phyloP scores from a whole-genome alignment of 495 filamentous ascomycete genomes.

The Tuber umbilicatum region DNA sequence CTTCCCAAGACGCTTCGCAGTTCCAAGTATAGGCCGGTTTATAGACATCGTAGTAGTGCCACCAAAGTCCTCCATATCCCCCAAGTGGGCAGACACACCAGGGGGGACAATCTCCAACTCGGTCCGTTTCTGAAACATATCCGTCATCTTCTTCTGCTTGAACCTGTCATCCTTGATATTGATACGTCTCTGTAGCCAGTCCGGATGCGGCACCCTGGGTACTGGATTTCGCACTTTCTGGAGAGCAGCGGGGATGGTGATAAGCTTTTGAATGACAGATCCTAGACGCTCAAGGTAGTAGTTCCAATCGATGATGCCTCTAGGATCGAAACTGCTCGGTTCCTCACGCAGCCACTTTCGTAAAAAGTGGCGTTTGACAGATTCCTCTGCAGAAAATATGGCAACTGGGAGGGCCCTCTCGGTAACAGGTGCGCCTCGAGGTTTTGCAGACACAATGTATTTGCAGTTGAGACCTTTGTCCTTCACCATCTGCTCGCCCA shows the following conservation, averaged over 20 bases:
- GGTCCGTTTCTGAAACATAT: constrained; percentile 68
- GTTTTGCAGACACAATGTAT: constrained; percentile 89
- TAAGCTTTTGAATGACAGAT: constrained; percentile 95
- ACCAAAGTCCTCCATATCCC: constrained; percentile 84
- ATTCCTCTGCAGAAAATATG: constrained; percentile 89
- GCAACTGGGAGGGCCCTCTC: constrained; percentile 90
- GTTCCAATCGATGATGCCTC: constrained; percentile 84
- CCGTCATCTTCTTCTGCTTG: constrained; percentile 98
- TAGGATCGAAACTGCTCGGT: constrained; percentile 83
- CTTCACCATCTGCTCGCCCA: constrained; percentile 98
- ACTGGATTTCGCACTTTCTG: constrained; percentile 94
- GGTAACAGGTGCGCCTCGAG: constrained; percentile 83
- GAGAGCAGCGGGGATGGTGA: constrained; percentile 93
- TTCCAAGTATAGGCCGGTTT: constrained; percentile 62
- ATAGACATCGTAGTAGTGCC: constrained; percentile 48
- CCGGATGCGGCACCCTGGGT: constrained; percentile 84
- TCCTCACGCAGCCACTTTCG: constrained; percentile 95
- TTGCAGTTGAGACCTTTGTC: constrained; percentile 99
- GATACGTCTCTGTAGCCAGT: constrained; percentile 91
- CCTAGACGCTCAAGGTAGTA: constrained; percentile 94
- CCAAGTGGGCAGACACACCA: constrained; percentile 43
- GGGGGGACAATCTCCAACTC: constrained; percentile 11
- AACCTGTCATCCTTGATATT: constrained; percentile 91
- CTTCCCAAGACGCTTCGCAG: constrained; percentile 62
- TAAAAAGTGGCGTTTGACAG: constrained; percentile 79